Evolutionary conservation across 495 filamentous ascomycete genomes (phyloP), one percentile per base, ranked within the genome.

Genomic region (Neurospora cerealis): DNA sequence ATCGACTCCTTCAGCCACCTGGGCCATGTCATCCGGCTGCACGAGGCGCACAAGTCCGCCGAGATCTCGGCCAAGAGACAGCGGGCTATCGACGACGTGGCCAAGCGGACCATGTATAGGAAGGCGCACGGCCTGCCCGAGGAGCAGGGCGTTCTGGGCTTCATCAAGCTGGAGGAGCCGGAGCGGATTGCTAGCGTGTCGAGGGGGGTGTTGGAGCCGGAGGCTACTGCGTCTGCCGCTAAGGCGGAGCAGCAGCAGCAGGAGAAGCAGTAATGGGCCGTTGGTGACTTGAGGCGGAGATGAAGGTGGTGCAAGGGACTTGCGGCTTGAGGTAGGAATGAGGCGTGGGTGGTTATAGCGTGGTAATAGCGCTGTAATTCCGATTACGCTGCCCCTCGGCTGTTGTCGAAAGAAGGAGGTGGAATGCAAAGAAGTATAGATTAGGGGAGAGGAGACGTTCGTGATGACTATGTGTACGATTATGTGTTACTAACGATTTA

Each of bases 41-140:
- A 93, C 77, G 86, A 90, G 75, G 86, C 87, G 73, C 88, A 91
- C 80, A 86, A 83, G 32, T 88, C 90, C 4, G 86, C 87, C 74
- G 79, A 88, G 73, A 89, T 90, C 42, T 84, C 86, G 34, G 92
- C 93, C 81, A 88, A 88, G 83, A 86, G 94, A 46, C 83, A 87
- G 72, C 85, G 85, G 74, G 87, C 88, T 40, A 82, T 91, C 73
- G 92, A 96, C 46, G 94, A 98, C 83, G 90, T 92, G 42, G 84
- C 88, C 80, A 96, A 96, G 88, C 85, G 94, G 74, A 84, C 84
- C 60, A 87, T 90, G 81, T 98, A 92, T 81, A 89, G 93, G 69
- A 88, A 91, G 83, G 93, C 92, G 71, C 93, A 97, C 87, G 94
- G 93, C 10, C 37, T 95, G 77, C 90, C 91, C 75, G 86, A 89